phyloP scores from a whole-genome alignment of 495 filamentous ascomycete species.

The Chlorociboria aeruginascens region DNA sequence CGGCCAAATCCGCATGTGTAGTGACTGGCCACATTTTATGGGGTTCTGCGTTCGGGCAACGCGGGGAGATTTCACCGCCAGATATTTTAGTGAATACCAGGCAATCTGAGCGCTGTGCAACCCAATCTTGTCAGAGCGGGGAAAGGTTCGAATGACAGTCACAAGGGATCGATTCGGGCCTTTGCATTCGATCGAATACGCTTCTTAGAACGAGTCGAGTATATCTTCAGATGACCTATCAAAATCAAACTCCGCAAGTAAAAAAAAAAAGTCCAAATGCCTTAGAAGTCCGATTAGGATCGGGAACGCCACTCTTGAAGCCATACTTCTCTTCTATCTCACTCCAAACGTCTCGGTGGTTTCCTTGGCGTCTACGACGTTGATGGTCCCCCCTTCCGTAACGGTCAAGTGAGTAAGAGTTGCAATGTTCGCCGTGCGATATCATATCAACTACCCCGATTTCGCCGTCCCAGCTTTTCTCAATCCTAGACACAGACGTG shows the following conservation, averaged over 20 bases:
- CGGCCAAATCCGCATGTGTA: too few species aligned
- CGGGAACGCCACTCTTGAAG: conserved; percentile 24
- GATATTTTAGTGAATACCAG: too few species aligned
- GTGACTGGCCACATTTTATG: too few species aligned
- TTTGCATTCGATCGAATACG: too few species aligned
- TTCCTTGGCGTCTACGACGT: conserved; percentile 5
- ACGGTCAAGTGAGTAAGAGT: conserved; percentile 15
- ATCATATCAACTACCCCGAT: conserved; percentile 28
- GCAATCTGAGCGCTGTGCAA: too few species aligned
- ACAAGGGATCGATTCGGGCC: too few species aligned
- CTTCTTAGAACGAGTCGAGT: too few species aligned
- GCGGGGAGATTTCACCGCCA: too few species aligned
- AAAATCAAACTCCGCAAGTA: conserved; percentile 27
- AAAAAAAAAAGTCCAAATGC: conserved; percentile 24
- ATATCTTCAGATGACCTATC: too few species aligned
- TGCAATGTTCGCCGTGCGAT: conserved; percentile 18
- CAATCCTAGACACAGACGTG: conserved; percentile 27
- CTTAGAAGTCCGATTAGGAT: conserved; percentile 14
- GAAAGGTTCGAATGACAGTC: background rate
- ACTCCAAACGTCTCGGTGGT: conserved; percentile 21
- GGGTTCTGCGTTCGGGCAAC: too few species aligned
- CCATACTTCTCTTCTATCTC: conserved; percentile 24
- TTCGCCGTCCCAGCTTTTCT: conserved; percentile 17
- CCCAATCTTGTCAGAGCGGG: too few species aligned
- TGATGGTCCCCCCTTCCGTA: conserved; percentile 6